These are phyloP conservation scores for Fomitopsis serialis DNA, from an alignment of 768 basidiomycete species.

Conservation along the genomic window DNA sequence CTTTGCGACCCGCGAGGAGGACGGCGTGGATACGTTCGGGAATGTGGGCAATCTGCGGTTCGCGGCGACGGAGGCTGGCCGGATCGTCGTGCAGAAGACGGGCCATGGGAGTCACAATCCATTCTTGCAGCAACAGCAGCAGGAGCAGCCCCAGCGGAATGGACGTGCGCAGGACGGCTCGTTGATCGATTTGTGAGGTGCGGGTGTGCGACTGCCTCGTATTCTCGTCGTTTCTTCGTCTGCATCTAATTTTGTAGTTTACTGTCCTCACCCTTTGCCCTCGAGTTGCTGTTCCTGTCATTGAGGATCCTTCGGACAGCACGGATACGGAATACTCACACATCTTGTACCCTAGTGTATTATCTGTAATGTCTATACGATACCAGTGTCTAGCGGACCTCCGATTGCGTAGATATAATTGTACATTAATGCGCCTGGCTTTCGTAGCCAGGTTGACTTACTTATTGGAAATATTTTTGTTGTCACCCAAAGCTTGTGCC, in stretches of 20 bases:
- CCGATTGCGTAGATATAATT: too few relatives aligned
- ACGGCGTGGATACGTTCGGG: slow-evolving; percentile 94
- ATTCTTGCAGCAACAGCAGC: slow-evolving; percentile 8
- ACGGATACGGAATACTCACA: too few relatives aligned
- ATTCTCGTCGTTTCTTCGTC: neutral
- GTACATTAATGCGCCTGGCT: too few relatives aligned
- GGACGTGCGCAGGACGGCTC: neutral
- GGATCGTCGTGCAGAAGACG: slow-evolving; percentile 19
- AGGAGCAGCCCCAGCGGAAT: neutral
- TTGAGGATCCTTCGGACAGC: too few relatives aligned
- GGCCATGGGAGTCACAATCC: slow-evolving; percentile 13
- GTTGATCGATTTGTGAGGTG: neutral
- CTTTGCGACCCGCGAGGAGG: slow-evolving; percentile 80
- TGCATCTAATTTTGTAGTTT: neutral
- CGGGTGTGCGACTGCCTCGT: neutral
- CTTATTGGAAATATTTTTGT: too few relatives aligned
- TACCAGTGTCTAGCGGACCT: too few relatives aligned
- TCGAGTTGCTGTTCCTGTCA: too few relatives aligned
- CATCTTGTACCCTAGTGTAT: too few relatives aligned
- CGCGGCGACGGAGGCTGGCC: slow-evolving; percentile 21
- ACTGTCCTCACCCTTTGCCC: neutral
- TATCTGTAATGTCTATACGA: too few relatives aligned
- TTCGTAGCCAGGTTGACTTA: too few relatives aligned
- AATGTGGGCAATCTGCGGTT: slow-evolving; percentile 76
- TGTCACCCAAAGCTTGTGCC: too few relatives aligned